A percentile compares a stretch with the other conserved stretches of the same genome.
Evolutionary conservation across 306 rosid genomes (phyloP).

Genomic region (Cyclanthera cordifolia): DNA sequence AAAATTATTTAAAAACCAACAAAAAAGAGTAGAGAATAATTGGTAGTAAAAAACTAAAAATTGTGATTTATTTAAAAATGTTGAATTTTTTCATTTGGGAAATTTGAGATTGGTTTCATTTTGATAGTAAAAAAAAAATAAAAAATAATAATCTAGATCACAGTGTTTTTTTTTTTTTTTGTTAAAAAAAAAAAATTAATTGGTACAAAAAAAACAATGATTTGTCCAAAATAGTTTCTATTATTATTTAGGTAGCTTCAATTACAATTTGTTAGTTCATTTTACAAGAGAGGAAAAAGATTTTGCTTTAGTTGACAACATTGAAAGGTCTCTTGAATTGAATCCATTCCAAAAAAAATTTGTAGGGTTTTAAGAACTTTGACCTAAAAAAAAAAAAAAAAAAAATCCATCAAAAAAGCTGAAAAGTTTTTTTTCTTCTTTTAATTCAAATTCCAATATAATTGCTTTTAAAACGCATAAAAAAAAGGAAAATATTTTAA

Average conservation of each 20-base stretch:
- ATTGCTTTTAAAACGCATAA: not conserved
- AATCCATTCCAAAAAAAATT: constrained; percentile 5
- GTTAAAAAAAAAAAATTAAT: no score
- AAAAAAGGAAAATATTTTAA: no score
- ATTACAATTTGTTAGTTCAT: not conserved
- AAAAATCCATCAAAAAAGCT: not conserved
- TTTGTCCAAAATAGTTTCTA: not conserved
- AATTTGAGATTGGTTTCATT: no score
- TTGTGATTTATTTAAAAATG: no score
- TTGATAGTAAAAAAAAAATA: no score
- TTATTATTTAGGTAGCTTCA: not conserved
- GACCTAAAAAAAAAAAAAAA: not conserved
- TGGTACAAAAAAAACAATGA: not conserved
- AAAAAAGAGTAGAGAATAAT: no score
- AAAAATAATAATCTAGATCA: no score
- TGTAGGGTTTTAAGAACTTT: constrained; percentile 9
- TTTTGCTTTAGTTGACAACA: not conserved
- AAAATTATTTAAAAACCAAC: no score
- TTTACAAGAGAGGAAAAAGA: not conserved
- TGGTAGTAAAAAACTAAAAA: no score
- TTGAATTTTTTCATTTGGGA: no score
- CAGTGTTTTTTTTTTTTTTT: no score
- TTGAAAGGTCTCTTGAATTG: not conserved
- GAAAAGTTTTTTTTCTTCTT: not conserved
- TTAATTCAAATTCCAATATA: not conserved